A percentile compares a stretch with the other conserved stretches of the same genome.
phyloP scores from a whole-genome alignment of 2,329 filamentous ascomycete genomes.

The Cephalotrichum gorgonifer region DNA sequence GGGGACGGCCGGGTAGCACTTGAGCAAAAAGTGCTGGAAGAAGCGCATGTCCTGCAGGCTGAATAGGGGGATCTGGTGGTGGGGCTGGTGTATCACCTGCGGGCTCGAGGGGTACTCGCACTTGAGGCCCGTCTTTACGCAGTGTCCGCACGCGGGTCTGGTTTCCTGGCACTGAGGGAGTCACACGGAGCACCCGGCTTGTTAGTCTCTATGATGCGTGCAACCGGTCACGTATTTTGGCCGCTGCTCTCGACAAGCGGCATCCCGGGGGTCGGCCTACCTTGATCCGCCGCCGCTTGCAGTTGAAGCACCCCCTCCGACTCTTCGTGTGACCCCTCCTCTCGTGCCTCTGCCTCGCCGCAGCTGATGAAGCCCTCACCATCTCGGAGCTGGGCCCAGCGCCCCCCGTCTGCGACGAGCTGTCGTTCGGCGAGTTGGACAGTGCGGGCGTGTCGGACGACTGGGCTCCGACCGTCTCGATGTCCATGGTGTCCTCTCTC shows the following conservation, averaged over 20 bases:
- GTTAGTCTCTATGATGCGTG: background rate
- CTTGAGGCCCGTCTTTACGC: conserved; percentile 48
- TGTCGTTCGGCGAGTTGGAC: background rate
- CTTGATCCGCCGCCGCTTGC: conserved; percentile 57
- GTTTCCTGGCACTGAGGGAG: conserved; percentile 58
- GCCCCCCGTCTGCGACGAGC: background rate
- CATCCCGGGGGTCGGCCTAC: no score
- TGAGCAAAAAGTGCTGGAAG: conserved; percentile 55
- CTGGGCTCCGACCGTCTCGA: conserved; percentile 8
- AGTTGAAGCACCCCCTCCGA: conserved; percentile 55
- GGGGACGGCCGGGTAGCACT: conserved; percentile 54
- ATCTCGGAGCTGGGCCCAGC: background rate
- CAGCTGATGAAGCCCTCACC: background rate
- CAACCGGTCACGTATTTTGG: no score
- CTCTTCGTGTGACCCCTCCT: conserved; percentile 57
- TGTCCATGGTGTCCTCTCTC: conserved; percentile 15
- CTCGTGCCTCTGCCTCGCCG: conserved; percentile 18
- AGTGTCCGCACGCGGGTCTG: conserved; percentile 53
- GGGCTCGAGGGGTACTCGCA: conserved; percentile 51
- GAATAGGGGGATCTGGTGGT: conserved; percentile 47
- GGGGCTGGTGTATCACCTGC: conserved; percentile 42
- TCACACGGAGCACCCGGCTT: no score
- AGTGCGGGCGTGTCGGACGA: conserved; percentile 11
- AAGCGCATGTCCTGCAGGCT: conserved; percentile 56
- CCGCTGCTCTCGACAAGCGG: no score